Conservation (phyloP, 2,329 filamentous ascomycete species). For the Colletotrichum viniferum region DNA sequence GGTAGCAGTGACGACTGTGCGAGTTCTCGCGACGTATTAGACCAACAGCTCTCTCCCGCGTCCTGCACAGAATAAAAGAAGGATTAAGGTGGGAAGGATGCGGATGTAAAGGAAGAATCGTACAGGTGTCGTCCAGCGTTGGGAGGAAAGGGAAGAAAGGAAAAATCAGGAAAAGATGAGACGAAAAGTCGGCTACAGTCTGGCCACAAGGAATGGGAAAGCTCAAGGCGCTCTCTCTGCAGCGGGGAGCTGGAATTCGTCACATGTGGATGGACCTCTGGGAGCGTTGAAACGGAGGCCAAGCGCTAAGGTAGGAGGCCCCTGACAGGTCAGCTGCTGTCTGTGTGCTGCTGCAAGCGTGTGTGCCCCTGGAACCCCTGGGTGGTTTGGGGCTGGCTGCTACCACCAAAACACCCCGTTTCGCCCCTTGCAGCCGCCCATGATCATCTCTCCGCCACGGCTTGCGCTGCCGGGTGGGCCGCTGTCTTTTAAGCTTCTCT, state of each 20-base stretch:
- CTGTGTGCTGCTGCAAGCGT: background rate
- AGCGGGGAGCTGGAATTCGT: background rate
- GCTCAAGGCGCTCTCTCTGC: constrained; percentile 2
- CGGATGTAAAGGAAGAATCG: background rate
- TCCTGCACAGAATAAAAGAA: background rate
- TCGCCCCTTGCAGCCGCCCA: constrained; percentile 1
- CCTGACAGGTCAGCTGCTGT: constrained; percentile 8
- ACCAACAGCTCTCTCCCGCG: background rate
- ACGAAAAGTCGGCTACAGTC: constrained; percentile 8
- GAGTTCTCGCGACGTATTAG: background rate
- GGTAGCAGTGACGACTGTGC: background rate
- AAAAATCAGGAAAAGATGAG: constrained; percentile 8
- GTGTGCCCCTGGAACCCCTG: background rate
- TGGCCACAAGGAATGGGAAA: constrained; percentile 1
- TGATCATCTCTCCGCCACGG: background rate
- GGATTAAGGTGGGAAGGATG: background rate
- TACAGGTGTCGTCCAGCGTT: constrained; percentile 18
- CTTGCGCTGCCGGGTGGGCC: background rate
- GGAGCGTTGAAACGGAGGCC: constrained; percentile 16
- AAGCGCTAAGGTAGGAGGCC: constrained; percentile 14
- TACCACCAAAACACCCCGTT: constrained; percentile 5
- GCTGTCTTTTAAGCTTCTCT: background rate
- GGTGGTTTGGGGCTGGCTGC: background rate
- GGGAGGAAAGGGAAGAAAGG: background rate
- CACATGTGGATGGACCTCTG: constrained; percentile 18